Evolutionary conservation across 1,284 basidiomycete species (phyloP), one percentile per base, ranked within the genome.

Genomic region (Singerocomus rubriflavus): DNA sequence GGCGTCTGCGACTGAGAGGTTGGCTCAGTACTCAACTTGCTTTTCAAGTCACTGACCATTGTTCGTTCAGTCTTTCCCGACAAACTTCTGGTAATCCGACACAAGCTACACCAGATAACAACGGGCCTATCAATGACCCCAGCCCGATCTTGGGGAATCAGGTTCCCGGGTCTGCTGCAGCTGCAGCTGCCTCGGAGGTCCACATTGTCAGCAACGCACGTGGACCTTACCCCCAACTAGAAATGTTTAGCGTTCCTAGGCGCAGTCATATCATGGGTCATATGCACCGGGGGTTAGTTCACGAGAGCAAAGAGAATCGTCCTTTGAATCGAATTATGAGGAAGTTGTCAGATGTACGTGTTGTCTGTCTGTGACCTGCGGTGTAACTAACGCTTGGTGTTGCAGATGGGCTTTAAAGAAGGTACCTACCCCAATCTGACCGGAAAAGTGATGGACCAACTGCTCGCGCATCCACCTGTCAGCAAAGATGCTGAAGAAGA

Each of bases 391-490:
- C 46, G 9, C 14, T 44, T 32, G n/a, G 31, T 48, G 33, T 48
- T 58, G 3, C 52, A 89, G 85, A 88, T 89, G 85, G 86, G 87
- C 12, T 86, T 89, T 60, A 80, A 79, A 12, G 72, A 81, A 49
- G 65, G 63, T 35, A 69, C 72, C 25, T 76, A 81, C 62, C 81
- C 85, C 17, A 71, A 71, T 36, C 64, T 88, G 54, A 65, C 70
- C 12, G 64, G 65, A 3, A 80, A 79, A 63, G 76, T 88, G 50
- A 75, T 71, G 61, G 69, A 73, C 6, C 76, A 77, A 48, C 57
- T 88, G 46, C 77, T 74, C 25, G 58, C 53, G n/a, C 71, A 67
- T 49, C 72, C 72, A 30, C 53, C 65, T 13, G 53, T 74, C 13
- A 70, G 67, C 29, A 78, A 78, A 59, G 81, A 82, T 11, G 65